Evolutionary conservation across 2,329 filamentous ascomycete genomes (phyloP), one percentile per base, ranked within the genome.

Genomic region (Epichloe uncinata): DNA sequence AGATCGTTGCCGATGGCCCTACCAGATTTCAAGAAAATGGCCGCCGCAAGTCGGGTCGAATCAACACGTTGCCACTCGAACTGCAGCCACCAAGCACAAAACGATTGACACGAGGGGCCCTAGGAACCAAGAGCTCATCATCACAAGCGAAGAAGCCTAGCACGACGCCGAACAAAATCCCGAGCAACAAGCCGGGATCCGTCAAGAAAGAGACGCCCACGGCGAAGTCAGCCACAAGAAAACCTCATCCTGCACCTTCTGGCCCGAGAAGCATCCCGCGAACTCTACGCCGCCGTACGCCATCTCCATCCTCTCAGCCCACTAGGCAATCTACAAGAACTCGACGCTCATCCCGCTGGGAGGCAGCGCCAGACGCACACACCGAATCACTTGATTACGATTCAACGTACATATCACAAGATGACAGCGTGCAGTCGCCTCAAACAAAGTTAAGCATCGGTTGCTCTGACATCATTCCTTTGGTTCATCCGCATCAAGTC

Each of bases 21-120:
- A 93, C 91, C 3, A 85, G 86, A 0, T 90, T 94, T 63, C 78
- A 85, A 43, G 79, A 76, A 69, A 85, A 76, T 77, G 87, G 86
- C 45, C 76, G 76, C 55, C 75, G 81, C 53, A 83, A 81, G 60
- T 85, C 81, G 20, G 79, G 79, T 40, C 75, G 81, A 53, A 78
- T 80, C 58, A 84, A 84, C 60, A 63, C 63, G 2, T 60, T 80
- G 13, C 77, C 78, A 16, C 53, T 75, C 33, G 77, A 81, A 53
- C 57, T 77, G 41, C 73, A 75, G 53, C 68, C 72, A 15, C 68
- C 64, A 43, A 68, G 69, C 38, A 70, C 71, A 48, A 79, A 75
- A 56, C 71, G 77, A 48, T 65, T 72, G 52, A 79, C 75, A 2
- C 69, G 78, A 54, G 68, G 71, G 49, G 65, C 64, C 18, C 43